A percentile compares a stretch with the other conserved stretches of the same genome.
These are phyloP conservation scores for Penicillium sp. DNA, from an alignment of 2,329 filamentous ascomycete genomes.

Conservation along the genomic window DNA sequence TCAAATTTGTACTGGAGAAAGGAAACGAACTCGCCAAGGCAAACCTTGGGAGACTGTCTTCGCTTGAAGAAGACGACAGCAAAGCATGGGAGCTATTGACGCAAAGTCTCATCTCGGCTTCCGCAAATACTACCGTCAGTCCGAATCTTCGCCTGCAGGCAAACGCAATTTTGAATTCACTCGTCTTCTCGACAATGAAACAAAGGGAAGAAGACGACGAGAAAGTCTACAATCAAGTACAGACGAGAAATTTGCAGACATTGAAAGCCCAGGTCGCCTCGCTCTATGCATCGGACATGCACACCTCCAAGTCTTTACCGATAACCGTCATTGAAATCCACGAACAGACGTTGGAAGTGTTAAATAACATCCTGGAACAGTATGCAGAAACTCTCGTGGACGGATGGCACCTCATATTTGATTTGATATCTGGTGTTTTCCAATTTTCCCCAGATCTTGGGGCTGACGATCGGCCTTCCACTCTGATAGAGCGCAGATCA, in stretches of 20 bases:
- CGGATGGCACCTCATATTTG: constrained; percentile 84
- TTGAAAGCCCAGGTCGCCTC: constrained; percentile 62
- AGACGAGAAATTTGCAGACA: constrained; percentile 69
- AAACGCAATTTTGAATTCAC: constrained; percentile 60
- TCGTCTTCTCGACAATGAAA: constrained; percentile 47
- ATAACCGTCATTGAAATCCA: constrained; percentile 76
- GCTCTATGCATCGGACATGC: constrained; percentile 56
- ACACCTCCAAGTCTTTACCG: constrained; percentile 58
- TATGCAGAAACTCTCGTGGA: constrained; percentile 79
- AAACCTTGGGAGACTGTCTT: constrained; percentile 72
- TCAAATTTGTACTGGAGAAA: constrained; percentile 65
- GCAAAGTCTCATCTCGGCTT: constrained; percentile 52
- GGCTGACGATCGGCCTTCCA: constrained; percentile 17
- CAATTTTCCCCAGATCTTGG: constrained; percentile 46
- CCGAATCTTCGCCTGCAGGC: constrained; percentile 50
- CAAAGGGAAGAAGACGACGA: constrained; percentile 40
- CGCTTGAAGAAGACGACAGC: constrained; percentile 58
- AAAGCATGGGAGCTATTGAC: constrained; percentile 76
- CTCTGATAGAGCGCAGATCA: constrained; percentile 19
- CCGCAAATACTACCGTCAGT: constrained; percentile 39
- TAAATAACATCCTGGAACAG: constrained; percentile 81
- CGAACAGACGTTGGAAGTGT: constrained; percentile 72
- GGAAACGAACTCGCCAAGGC: constrained; percentile 70
- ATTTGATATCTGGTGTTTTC: constrained; percentile 82
- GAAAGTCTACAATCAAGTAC: constrained; percentile 60